Evolutionary conservation across 495 filamentous ascomycete species (phyloP).

Genomic region (Lasiosphaeriaceae sp.): DNA sequence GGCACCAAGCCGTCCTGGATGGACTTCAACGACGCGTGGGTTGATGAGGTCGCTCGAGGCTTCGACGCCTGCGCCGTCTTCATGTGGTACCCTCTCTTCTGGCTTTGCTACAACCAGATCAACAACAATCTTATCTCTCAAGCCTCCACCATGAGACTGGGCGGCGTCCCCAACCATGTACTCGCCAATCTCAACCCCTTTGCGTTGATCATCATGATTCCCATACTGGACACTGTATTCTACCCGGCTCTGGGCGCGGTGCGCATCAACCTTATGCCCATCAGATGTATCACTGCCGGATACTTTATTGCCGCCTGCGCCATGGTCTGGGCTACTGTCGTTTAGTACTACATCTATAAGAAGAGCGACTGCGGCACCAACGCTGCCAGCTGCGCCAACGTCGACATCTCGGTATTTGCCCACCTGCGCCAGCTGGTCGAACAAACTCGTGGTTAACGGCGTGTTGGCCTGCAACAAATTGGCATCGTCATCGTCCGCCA

Average conservation of each 20-base stretch:
- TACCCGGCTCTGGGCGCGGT: slow-evolving; percentile 63
- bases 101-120: slow-evolving; percentile 45
- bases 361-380: slow-evolving; percentile 56
- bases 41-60: slow-evolving; percentile 46
- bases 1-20: slow-evolving; percentile 56
- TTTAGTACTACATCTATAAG: slow-evolving; percentile 70
- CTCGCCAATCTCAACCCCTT: slow-evolving; percentile 76
- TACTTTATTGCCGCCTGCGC: slow-evolving; percentile 57
- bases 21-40: slow-evolving; percentile 66
- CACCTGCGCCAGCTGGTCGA: slow-evolving; percentile 7
- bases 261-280: slow-evolving; percentile 64
- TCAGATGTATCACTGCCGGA: slow-evolving; percentile 69
- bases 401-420: slow-evolving; percentile 11
- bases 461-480: slow-evolving; percentile 8
- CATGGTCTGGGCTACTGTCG: slow-evolving; percentile 63
- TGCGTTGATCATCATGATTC: slow-evolving; percentile 74
- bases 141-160: slow-evolving; percentile 65
- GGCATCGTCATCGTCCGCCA: too few relatives aligned
- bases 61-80: slow-evolving; percentile 68
- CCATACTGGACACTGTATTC: slow-evolving; percentile 63
- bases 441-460: slow-evolving; percentile 10
- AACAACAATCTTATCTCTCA: slow-evolving; percentile 73
- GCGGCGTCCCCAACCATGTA: slow-evolving; percentile 74
- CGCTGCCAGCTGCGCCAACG: too few relatives aligned
- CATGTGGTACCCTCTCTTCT: slow-evolving; percentile 55